phyloP scores from a whole-genome alignment of 768 basidiomycete genomes.

The Dacryopinax spathularia region DNA sequence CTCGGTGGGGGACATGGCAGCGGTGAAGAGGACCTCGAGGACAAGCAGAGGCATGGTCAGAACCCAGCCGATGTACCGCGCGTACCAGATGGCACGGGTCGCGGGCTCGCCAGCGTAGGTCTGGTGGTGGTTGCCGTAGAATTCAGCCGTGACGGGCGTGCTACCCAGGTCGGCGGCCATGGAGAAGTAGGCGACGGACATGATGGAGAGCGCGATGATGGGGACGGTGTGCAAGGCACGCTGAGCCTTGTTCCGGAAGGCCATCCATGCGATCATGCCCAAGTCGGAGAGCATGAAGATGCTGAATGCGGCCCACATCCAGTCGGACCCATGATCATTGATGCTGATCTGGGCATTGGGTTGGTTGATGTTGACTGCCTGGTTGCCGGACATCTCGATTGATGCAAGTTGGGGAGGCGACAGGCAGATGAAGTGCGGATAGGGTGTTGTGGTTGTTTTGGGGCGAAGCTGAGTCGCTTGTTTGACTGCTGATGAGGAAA shows the following conservation, averaged over 20 bases:
- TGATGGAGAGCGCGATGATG: conserved; percentile 33
- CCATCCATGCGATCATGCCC: conserved; percentile 25
- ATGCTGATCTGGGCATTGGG: conserved; percentile 29
- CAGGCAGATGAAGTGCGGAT: no score
- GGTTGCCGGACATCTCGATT: no score
- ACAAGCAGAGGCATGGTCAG: conserved; percentile 42
- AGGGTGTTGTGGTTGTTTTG: no score
- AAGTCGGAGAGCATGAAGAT: conserved; percentile 35
- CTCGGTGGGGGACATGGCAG: conserved; percentile 35
- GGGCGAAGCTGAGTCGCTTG: conserved; percentile 4
- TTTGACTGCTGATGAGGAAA: neutral
- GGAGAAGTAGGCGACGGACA: conserved; percentile 35
- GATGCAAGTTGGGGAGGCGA: no score
- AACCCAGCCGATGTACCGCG: conserved; percentile 42
- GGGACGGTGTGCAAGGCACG: conserved; percentile 40
- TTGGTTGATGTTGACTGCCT: conserved; percentile 23
- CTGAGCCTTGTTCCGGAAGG: conserved; percentile 30
- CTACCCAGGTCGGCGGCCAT: conserved; percentile 44
- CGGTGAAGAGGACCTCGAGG: conserved; percentile 34
- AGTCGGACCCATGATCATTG: conserved; percentile 34
- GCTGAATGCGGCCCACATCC: conserved; percentile 42
- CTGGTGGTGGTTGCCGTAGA: no score
- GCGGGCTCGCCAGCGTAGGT: no score
- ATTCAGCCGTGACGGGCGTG: conserved; percentile 33
- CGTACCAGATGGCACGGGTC: no score